Conservation (phyloP, 1,284 basidiomycete species). For the Ustilago bromivora region DNA sequence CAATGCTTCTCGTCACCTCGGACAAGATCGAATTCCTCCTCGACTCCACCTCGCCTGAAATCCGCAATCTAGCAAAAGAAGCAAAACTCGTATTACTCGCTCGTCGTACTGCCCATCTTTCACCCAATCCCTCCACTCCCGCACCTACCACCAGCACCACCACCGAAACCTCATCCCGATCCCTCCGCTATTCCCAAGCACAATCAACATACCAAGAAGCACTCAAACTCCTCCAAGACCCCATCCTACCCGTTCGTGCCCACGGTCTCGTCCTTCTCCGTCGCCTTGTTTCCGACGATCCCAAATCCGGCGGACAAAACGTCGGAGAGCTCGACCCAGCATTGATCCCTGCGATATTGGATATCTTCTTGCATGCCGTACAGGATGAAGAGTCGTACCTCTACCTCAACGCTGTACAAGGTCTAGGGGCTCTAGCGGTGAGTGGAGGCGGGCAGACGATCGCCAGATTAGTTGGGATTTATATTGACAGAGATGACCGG, state of each 20-base stretch:
- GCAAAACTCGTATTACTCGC: constrained; percentile 84
- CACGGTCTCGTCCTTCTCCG: constrained; percentile 76
- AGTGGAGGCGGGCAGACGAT: constrained; percentile 49
- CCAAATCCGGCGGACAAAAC: constrained; percentile 25
- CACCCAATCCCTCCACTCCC: not conserved
- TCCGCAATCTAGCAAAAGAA: constrained; percentile 78
- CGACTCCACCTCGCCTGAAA: constrained; percentile 44
- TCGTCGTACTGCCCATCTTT: constrained; percentile 70
- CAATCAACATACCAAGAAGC: constrained; percentile 80
- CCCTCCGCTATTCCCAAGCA: constrained; percentile 60
- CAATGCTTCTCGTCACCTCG: constrained; percentile 59
- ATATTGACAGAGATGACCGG: constrained; percentile 52
- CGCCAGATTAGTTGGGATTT: constrained; percentile 48
- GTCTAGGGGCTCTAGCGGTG: constrained; percentile 75
- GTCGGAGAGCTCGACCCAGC: constrained; percentile 49
- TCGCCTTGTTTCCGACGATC: constrained; percentile 55
- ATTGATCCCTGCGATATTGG: constrained; percentile 83
- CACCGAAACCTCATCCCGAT: constrained; percentile 49
- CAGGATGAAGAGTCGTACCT: constrained; percentile 95
- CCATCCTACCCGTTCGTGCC: constrained; percentile 91
- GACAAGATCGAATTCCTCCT: constrained; percentile 51
- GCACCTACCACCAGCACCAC: constrained; percentile 10
- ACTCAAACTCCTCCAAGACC: constrained; percentile 87
- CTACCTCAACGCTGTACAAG: constrained; percentile 91
- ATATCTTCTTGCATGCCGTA: constrained; percentile 85